Evolutionary conservation across 306 rosid genomes (phyloP), one percentile per base, ranked within the genome.

Genomic region (Lathyrus aphaca): DNA sequence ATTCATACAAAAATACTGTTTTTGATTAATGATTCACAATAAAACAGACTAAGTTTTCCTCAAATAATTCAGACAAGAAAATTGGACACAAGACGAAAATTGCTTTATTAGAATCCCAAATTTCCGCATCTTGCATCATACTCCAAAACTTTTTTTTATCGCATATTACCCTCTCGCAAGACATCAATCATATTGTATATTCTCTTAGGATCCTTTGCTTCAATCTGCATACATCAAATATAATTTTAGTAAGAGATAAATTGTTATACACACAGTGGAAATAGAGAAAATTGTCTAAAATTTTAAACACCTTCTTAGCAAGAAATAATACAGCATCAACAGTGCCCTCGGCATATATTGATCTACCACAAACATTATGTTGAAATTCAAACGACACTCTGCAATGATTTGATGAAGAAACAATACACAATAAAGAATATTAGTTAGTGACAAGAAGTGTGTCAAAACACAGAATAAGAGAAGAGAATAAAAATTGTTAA

Each of bases 301-400:
- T 35, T 35, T 35, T 35, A 35, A 69, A 73, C 55, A 94, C 98
- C 90, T 94, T 90, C 76, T 85, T 90, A 56, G 96, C 89, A 64
- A 88, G 97, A 77, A 88, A 90, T 57, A 94, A 10, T 11, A 74
- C 96, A 37, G 97, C 92, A 78, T 94, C 98, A 18, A 93, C 77
- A 8, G 97, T 93, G 50, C 98, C 97, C 84, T 93, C 97, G 0
- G 97, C 98, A 63, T 90, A 93, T 64, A 93, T 93, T 55, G 98
- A 93, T 76, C 97, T 84, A 78, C 98, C 98, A 68, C 97, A 90
- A 51, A 90, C 98, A 57, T 93, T 93, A 71, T 93, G 98, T 77
- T 93, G 97, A 72, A 90, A 94, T 87, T 94, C 98, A 15, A 94
- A 94, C 59, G 97, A 79, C 73, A 94, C 97, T 57, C 99, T 91